Evolutionary conservation across 2,329 filamentous ascomycete species (phyloP).

Genomic region (Aureobasidium mangrovei): DNA sequence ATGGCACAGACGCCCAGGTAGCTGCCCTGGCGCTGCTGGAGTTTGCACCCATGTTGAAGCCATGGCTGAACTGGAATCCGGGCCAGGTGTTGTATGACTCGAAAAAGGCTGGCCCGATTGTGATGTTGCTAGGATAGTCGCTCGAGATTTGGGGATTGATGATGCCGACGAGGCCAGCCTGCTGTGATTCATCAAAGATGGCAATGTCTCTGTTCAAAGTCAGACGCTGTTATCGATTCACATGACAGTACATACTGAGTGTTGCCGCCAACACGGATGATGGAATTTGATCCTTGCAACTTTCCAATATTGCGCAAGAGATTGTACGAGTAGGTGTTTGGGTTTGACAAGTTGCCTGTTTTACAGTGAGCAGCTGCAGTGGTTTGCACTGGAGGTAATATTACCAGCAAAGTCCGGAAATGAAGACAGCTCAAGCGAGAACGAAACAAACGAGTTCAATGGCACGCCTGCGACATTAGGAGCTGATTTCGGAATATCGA

Average conservation of each 20-base stretch:
- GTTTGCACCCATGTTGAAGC: slow-evolving; percentile 52
- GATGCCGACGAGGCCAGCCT: slow-evolving; percentile 44
- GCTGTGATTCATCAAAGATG: slow-evolving; percentile 47
- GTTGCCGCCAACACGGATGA: slow-evolving; percentile 57
- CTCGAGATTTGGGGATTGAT: slow-evolving; percentile 41
- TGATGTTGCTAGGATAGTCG: slow-evolving; percentile 54
- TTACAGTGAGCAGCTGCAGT: not conserved
- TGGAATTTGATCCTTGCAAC: slow-evolving; percentile 49
- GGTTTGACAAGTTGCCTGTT: slow-evolving; percentile 43
- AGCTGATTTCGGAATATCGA: not conserved
- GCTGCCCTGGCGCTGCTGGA: slow-evolving; percentile 43
- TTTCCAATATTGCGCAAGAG: slow-evolving; percentile 49
- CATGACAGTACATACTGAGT: slow-evolving; percentile 38
- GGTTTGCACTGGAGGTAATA: not conserved
- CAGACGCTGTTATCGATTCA: not conserved
- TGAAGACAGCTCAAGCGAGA: slow-evolving; percentile 44
- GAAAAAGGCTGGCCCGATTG: slow-evolving; percentile 54
- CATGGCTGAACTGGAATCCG: slow-evolving; percentile 49
- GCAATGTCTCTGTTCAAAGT: slow-evolving; percentile 44
- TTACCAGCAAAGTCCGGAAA: slow-evolving; percentile 45
- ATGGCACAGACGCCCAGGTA: slow-evolving; percentile 45
- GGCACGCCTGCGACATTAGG: slow-evolving; percentile 22
- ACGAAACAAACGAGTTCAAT: slow-evolving; percentile 42
- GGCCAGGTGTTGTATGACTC: slow-evolving; percentile 54
- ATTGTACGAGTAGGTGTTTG: slow-evolving; percentile 53